Evolutionary conservation across 1,284 basidiomycete species (phyloP).

Genomic region (Lentinus polychrous): DNA sequence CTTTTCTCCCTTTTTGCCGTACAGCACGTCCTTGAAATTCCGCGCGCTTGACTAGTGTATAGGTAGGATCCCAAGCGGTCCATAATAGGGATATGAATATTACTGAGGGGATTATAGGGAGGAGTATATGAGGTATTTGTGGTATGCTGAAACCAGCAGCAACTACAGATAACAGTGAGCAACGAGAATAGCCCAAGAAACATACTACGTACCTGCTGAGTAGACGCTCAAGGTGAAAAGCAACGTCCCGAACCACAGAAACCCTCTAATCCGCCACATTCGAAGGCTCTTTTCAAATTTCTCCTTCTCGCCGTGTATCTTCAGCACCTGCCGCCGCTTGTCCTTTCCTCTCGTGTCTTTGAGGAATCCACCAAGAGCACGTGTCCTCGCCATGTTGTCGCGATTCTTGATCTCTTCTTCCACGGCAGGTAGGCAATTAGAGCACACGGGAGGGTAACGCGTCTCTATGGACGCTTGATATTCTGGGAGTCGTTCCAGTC

Average conservation of each 20-base stretch:
- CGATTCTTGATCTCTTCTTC: conserved; percentile 74
- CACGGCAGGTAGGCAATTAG: conserved; percentile 65
- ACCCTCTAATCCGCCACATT: conserved; percentile 58
- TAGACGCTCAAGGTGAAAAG: conserved; percentile 37
- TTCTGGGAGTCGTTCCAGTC: conserved; percentile 55
- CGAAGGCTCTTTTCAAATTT: conserved; percentile 37
- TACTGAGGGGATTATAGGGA: conserved; percentile 37
- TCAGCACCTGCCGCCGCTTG: conserved; percentile 33
- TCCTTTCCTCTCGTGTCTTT: conserved; percentile 56
- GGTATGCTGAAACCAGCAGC: neutral
- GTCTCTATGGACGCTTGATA: conserved; percentile 70
- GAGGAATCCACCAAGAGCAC: conserved; percentile 67
- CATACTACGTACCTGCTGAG: conserved; percentile 34
- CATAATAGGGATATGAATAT: conserved; percentile 54
- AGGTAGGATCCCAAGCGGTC: conserved; percentile 75
- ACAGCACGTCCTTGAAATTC: conserved; percentile 62
- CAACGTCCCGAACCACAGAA: conserved; percentile 48
- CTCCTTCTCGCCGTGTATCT: conserved; percentile 32
- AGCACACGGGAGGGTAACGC: conserved; percentile 85
- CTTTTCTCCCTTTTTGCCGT: conserved; percentile 51
- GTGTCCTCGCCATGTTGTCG: conserved; percentile 76
- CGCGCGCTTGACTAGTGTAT: conserved; percentile 48
- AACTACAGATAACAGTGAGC: conserved; percentile 16
- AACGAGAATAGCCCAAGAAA: conserved; percentile 8
- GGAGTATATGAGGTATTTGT: conserved; percentile 3